Percentiles rank a stretch among this genome's conserved stretches.
These are phyloP conservation scores for Colletotrichum trifolii DNA, from an alignment of 2,329 filamentous ascomycete genomes.

Conservation along the genomic window DNA sequence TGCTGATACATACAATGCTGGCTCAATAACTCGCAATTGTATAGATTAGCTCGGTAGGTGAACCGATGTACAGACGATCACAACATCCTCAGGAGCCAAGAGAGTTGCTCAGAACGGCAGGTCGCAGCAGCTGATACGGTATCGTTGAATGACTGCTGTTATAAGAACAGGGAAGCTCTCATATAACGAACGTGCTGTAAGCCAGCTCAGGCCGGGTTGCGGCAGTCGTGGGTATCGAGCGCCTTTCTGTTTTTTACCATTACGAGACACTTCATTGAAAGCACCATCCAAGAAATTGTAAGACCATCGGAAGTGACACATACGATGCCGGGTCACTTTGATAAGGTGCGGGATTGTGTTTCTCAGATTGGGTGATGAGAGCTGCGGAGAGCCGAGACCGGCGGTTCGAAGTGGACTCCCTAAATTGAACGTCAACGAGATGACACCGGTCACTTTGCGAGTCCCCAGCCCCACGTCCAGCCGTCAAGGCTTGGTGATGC, in stretches of 20 bases:
- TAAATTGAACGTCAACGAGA: constrained; percentile 1
- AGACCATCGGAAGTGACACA: constrained; percentile 14
- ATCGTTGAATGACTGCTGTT: constrained; percentile 12
- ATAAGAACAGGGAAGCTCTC: constrained; percentile 18
- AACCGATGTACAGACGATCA: constrained; percentile 30
- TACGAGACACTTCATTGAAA: constrained; percentile 4
- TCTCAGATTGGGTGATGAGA: constrained; percentile 27
- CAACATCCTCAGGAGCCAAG: constrained; percentile 4
- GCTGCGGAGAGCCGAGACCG: constrained; percentile 21
- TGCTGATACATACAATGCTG: constrained; percentile 16
- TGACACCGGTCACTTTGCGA: neutral
- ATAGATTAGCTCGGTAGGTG: constrained; percentile 33
- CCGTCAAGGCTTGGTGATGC: constrained; percentile 26
- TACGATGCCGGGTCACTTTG: constrained; percentile 14
- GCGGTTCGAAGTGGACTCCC: constrained; percentile 9
- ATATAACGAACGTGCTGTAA: constrained; percentile 6
- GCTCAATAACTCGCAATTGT: constrained; percentile 24
- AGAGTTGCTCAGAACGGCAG: constrained; percentile 26
- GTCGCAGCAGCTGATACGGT: constrained; percentile 25
- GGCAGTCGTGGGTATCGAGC: constrained; percentile 28
- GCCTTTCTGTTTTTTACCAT: constrained; percentile 18
- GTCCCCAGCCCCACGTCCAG: constrained; percentile 12
- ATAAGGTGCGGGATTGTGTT: constrained; percentile 29
- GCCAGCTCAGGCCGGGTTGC: constrained; percentile 20
- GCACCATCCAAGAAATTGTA: constrained; percentile 15